Evolutionary conservation across 2,329 filamentous ascomycete species (phyloP).

Genomic region (Cyclaneusma minus): DNA sequence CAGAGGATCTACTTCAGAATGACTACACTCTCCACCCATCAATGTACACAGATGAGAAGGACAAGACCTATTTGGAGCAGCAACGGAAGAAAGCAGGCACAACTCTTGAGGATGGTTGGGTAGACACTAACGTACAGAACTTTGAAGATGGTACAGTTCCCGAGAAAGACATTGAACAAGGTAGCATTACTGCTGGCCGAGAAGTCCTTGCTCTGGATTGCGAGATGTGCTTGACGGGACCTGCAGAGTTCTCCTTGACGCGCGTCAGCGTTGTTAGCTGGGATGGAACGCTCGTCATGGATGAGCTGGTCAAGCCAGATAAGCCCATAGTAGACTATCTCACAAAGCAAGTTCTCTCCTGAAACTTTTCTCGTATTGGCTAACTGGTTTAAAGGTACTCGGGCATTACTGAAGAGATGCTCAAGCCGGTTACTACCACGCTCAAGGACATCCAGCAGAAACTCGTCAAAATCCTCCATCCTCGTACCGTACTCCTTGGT

Average conservation of each 20-base stretch:
- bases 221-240: constrained; percentile 89
- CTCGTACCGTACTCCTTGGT: constrained; percentile 59
- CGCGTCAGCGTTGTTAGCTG: constrained; percentile 78
- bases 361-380: constrained; percentile 6
- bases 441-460: constrained; percentile 68
- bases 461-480: constrained; percentile 56
- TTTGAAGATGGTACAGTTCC: constrained; percentile 53
- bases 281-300: constrained; percentile 68
- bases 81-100: constrained; percentile 34
- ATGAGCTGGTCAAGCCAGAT: constrained; percentile 82
- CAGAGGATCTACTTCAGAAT: constrained; percentile 64
- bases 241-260: constrained; percentile 68
- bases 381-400: constrained; percentile 40
- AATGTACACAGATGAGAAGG: constrained; percentile 41
- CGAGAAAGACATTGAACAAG: constrained; percentile 57
- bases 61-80: constrained; percentile 35
- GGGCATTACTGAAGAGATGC: constrained; percentile 77
- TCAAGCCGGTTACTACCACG: constrained; percentile 70
- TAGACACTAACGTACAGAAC: constrained; percentile 55
- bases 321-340: constrained; percentile 87
- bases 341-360: constrained; percentile 36
- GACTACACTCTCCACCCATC: constrained; percentile 77
- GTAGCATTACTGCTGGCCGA: constrained; percentile 71
- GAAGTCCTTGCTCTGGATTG: constrained; percentile 76
- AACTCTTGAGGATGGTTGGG: constrained; percentile 53